Evolutionary conservation across 1,284 basidiomycete species (phyloP), one percentile per base, ranked within the genome.

Genomic region (Porogramme epimiltina): DNA sequence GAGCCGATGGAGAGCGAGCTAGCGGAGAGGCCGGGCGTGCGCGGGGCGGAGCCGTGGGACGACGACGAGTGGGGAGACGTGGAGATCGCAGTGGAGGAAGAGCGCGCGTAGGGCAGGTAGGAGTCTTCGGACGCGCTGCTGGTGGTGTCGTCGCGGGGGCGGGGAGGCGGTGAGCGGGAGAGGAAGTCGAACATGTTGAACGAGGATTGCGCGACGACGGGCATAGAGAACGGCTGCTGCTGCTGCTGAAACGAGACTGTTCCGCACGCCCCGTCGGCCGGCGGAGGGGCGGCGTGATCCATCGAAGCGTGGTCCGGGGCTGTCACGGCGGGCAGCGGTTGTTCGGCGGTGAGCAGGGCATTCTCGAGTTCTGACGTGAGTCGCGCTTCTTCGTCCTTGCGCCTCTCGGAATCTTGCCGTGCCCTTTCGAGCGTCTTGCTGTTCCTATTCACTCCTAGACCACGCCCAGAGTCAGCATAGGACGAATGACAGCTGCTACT

Each of bases 361-460:
- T 41, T 13, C 44, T 50, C 47, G 16, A 41, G 25, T 13, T 31
- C 28, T 6, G 28, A 8, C 28, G 6, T 6, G 23, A 33, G 25
- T 45, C 47, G 5, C 24, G 40, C 22, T 28, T 44, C 0, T 47
- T 57, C 46, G 24, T 48, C 51, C 2, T 46, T 37, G 15, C 55
- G 49, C 11, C 24, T 40, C 25, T 54, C 47, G 4, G 58, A 55
- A n/a, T 52, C 55, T 19, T 36, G 48, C 13, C 40, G 22, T 13
- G 52, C 55, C 4, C 52, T 42, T 31, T 31, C 28, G 6, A 31
- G 6, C n/a, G 50, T 52, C 31, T 49, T 62, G 6, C 58, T 51
- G 6, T 25, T 40, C 42, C 25, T 51, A 39, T 47, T 55, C 22
- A 60, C 51, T 16, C 59, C 62, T 63, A 31, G 8, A 23, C 3